These are phyloP conservation scores for Lactarius evosmus DNA, from an alignment of 768 basidiomycete species.

Conservation along the genomic window DNA sequence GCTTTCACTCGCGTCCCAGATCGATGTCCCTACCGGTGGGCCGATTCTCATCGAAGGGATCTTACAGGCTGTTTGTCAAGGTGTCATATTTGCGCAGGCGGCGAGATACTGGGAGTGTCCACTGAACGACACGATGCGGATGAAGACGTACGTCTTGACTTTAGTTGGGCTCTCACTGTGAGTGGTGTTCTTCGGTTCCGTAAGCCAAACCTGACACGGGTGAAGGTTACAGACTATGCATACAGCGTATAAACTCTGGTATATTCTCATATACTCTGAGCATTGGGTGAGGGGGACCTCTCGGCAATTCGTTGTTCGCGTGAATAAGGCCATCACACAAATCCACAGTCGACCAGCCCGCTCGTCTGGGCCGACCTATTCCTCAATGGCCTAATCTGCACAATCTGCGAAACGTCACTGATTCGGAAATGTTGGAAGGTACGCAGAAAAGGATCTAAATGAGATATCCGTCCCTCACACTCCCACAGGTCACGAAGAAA, in stretches of 20 bases:
- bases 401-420: slow-evolving; percentile 48
- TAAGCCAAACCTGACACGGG: background rate
- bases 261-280: slow-evolving; percentile 27
- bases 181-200: slow-evolving; percentile 24
- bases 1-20: slow-evolving; percentile 7
- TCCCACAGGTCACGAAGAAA: slow-evolving; percentile 41
- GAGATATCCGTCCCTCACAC: background rate
- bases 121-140: slow-evolving; percentile 43
- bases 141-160: slow-evolving; percentile 41
- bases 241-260: slow-evolving; percentile 33
- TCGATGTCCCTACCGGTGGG: slow-evolving; percentile 30
- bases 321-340: background rate
- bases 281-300: slow-evolving; percentile 28
- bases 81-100: slow-evolving; percentile 34
- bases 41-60: slow-evolving; percentile 46
- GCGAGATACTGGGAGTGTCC: slow-evolving; percentile 39
- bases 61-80: slow-evolving; percentile 47
- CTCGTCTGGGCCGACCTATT: slow-evolving; percentile 48
- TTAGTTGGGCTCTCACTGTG: slow-evolving; percentile 45
- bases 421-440: slow-evolving; percentile 54
- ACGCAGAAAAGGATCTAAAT: slow-evolving; percentile 4
- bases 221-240: slow-evolving; percentile 32
- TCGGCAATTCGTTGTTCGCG: background rate
- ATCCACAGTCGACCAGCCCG: slow-evolving; percentile 34
- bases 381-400: slow-evolving; percentile 46